These are phyloP conservation scores for Pseudogymnoascus sp. DNA, from an alignment of 2,329 filamentous ascomycete genomes.

Conservation along the genomic window DNA sequence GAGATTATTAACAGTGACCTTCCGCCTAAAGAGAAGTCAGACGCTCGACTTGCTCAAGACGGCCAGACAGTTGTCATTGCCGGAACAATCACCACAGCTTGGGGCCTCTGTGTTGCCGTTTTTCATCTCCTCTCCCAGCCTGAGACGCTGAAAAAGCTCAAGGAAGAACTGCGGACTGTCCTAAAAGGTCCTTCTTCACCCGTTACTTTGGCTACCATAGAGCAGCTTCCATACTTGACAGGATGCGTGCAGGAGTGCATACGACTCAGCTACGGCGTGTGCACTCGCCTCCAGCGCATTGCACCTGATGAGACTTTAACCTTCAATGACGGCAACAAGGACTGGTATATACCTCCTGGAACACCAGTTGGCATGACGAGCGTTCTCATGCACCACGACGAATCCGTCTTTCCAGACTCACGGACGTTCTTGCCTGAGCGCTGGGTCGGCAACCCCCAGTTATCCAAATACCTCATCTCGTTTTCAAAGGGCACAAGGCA, in stretches of 20 bases:
- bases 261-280: slow-evolving; percentile 28
- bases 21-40: slow-evolving; percentile 29
- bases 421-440: slow-evolving; percentile 35
- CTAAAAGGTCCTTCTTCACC: slow-evolving; percentile 14
- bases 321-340: slow-evolving; percentile 15
- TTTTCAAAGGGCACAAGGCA: slow-evolving; percentile 37
- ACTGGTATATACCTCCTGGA: slow-evolving; percentile 22
- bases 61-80: slow-evolving; percentile 25
- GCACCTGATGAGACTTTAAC: slow-evolving; percentile 19
- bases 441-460: slow-evolving; percentile 32
- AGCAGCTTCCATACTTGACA: slow-evolving; percentile 27
- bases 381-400: slow-evolving; percentile 34
- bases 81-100: slow-evolving; percentile 33
- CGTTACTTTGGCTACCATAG: slow-evolving; percentile 17
- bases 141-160: slow-evolving; percentile 25
- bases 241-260: slow-evolving; percentile 31
- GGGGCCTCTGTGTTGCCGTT: slow-evolving; percentile 29
- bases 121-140: slow-evolving; percentile 33
- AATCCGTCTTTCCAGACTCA: slow-evolving; percentile 32
- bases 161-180: slow-evolving; percentile 28
- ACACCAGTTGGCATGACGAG: slow-evolving; percentile 35
- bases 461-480: slow-evolving; percentile 34
- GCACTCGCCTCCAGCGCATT: slow-evolving; percentile 25
- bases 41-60: slow-evolving; percentile 29
- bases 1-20: slow-evolving; percentile 26